Conservation (phyloP, 2,329 filamentous ascomycete species). For the Rutstroemia sp. region DNA sequence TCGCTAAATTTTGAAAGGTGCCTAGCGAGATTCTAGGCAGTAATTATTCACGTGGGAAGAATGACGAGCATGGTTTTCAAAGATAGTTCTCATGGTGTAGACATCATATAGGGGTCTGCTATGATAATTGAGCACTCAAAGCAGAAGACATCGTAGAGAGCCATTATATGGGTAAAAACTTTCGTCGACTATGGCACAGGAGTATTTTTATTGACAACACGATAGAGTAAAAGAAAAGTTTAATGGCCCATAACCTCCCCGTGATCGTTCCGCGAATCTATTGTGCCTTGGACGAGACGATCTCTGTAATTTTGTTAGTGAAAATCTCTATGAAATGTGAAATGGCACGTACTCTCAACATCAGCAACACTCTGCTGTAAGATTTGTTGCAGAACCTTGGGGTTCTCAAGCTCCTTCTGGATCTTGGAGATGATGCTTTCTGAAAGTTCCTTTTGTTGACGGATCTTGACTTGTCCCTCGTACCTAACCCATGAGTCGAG, state of each 20-base stretch:
- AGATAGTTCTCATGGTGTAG: too few relatives aligned
- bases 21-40: too few relatives aligned
- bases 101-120: too few relatives aligned
- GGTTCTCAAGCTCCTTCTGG: conserved; percentile 97
- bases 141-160: too few relatives aligned
- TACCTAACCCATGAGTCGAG: conserved; percentile 99
- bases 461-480: conserved; percentile 96
- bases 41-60: too few relatives aligned
- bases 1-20: too few relatives aligned
- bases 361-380: conserved; percentile 93
- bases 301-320: conserved; percentile 42
- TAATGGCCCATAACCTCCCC: conserved; percentile 9
- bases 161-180: too few relatives aligned
- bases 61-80: too few relatives aligned
- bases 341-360: conserved; percentile 74
- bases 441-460: conserved; percentile 94
- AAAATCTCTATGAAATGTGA: background rate
- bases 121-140: too few relatives aligned
- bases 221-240: conserved; percentile 42
- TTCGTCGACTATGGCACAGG: conserved; percentile 49
- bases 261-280: conserved; percentile 38
- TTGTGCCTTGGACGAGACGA: conserved; percentile 56
- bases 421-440: conserved; percentile 94
- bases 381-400: conserved; percentile 95
- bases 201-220: conserved; percentile 42